Evolutionary conservation across 2,329 filamentous ascomycete species (phyloP).

Genomic region (Sarocladium strictum): DNA sequence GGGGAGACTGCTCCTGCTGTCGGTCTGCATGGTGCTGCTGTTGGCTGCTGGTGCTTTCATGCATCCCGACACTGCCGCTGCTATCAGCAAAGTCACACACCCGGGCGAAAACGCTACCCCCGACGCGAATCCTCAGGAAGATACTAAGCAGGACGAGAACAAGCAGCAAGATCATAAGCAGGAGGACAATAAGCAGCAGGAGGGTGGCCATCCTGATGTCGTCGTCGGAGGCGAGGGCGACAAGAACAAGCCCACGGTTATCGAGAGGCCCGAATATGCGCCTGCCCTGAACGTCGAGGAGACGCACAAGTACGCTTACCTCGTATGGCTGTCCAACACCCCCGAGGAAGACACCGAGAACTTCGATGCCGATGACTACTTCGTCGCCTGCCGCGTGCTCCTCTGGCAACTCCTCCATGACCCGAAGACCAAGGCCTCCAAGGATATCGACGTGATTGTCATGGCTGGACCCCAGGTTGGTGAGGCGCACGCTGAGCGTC

Average conservation of each 20-base stretch:
- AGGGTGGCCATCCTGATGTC: not conserved
- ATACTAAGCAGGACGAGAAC: no score
- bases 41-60: not conserved
- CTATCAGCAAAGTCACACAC: not conserved
- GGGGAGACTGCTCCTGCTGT: not conserved
- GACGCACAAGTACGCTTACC: constrained; percentile 2
- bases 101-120: no score
- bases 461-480: constrained; percentile 1
- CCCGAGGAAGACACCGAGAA: not conserved
- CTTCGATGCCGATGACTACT: constrained; percentile 9
- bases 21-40: not conserved
- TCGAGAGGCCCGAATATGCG: constrained; percentile 6
- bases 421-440: not conserved
- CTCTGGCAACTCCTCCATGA: constrained; percentile 10
- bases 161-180: not conserved
- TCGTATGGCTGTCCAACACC: constrained; percentile 5
- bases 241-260: not conserved
- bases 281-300: constrained; percentile 1
- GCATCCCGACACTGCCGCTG: not conserved
- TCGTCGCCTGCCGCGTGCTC: constrained; percentile 7
- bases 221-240: not conserved
- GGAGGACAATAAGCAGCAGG: not conserved
- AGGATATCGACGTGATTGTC: constrained; percentile 5
- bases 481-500: constrained; percentile 7
- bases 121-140: no score